Base-by-base conservation (phyloP, 2,329 filamentous ascomycete species). In the Alternaria longipes region DNA sequence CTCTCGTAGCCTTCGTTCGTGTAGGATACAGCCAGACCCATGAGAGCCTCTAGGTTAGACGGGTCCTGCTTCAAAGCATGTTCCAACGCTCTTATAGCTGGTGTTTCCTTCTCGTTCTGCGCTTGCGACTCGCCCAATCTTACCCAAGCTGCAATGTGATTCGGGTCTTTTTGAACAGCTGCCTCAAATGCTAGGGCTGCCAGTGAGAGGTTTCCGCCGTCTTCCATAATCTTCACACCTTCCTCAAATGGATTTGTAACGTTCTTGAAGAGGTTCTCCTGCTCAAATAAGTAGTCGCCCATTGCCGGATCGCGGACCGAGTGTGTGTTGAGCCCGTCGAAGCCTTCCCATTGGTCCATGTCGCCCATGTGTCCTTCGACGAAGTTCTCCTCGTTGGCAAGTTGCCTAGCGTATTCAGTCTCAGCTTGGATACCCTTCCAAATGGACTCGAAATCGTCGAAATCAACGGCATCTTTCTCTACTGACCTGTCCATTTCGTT, bases 1-100 rank as follows among this genome's bases (percentile, higher is more conserved):
- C 91, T 94, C 80, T 99, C 95, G 81, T 98, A 99, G 64, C 94
- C 95, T 82, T 99, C 95, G 81, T 99, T 99, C 49, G 95, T 99
- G 80, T 99, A 99, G 5, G 92, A 97, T 20, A 99, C 94, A 14
- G 94, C 93, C 54, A 99, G 84, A 1, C 93, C 94, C 94, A 99
- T 98, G 46, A 99, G 85, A 0, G 94, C 94, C 61, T 92, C 88
- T 20, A 96, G 86, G 75, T 97, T 97, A 72, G 89, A 90, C 0
- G 93, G 90, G 72, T 98, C 94, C 28, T 95, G 84, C 79, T 94
- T 94, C 65, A 97, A 82, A 1, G 94, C 93, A 77, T 95, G 91
- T 79, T 98, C 94, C 62, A 98, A 84, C 3, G 95, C 95, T 34
- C 95, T 90, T 67, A 99, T 97, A 3, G 95, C 95, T 0, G 95